phyloP scores from a whole-genome alignment of 2,329 filamentous ascomycete species.

The Diplocarpon mali region DNA sequence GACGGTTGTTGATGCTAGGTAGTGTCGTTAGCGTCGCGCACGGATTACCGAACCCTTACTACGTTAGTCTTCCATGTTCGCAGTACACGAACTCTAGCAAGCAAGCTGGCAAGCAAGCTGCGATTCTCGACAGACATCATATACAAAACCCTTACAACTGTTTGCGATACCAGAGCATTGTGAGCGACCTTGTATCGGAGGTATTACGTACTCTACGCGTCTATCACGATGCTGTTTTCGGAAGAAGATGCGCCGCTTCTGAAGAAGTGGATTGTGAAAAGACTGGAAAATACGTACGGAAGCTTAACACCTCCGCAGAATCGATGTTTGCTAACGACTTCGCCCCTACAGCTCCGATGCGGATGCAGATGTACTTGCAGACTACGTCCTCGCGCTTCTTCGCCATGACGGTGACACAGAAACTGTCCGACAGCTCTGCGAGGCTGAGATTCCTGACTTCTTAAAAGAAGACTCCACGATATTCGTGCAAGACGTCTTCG shows the following conservation, averaged over 20 bases:
- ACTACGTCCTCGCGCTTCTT: slow-evolving; percentile 72
- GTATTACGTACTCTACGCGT: no score
- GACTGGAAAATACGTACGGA: slow-evolving; percentile 62
- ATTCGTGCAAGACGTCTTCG: slow-evolving; percentile 64
- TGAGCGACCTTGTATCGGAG: background rate
- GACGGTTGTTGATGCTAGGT: no score
- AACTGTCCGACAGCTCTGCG: slow-evolving; percentile 56
- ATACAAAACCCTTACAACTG: background rate
- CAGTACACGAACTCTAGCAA: no score
- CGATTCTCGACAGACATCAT: no score
- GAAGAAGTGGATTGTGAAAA: slow-evolving; percentile 68
- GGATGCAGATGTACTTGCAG: slow-evolving; percentile 70
- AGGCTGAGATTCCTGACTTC: slow-evolving; percentile 66
- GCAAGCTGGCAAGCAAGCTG: no score
- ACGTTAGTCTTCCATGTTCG: no score
- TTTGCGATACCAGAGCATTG: background rate
- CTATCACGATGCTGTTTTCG: slow-evolving; percentile 46
- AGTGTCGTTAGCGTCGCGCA: no score
- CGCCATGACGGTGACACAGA: slow-evolving; percentile 55
- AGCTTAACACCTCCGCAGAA: background rate
- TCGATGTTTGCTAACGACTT: slow-evolving; percentile 3
- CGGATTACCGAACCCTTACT: no score
- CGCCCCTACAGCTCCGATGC: slow-evolving; percentile 54
- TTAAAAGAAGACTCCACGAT: slow-evolving; percentile 51
- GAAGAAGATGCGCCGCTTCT: slow-evolving; percentile 52